A percentile compares a stretch with the other conserved stretches of the same genome.
Conservation (phyloP, 2,329 filamentous ascomycete genomes). For the Chaetothyriales sp. region DNA sequence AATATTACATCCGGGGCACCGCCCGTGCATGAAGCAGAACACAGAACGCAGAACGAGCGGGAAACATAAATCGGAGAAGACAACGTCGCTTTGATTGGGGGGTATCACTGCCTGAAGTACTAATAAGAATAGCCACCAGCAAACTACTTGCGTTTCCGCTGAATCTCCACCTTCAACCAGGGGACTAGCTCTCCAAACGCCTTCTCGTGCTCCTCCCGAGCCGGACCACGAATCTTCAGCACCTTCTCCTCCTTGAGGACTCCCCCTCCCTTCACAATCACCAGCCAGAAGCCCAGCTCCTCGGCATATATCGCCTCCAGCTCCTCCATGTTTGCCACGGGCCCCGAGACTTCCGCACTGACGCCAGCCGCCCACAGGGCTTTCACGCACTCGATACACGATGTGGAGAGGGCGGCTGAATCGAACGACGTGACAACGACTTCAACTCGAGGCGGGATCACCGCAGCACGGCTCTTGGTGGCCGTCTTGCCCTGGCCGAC, state of each 20-base stretch:
- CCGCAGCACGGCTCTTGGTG: constrained; percentile 2
- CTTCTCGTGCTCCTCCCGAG: constrained; percentile 73
- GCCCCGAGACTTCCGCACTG: constrained; percentile 73
- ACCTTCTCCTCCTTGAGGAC: constrained; percentile 42
- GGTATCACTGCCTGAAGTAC: background rate
- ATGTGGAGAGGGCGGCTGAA: constrained; percentile 56
- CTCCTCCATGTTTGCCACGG: constrained; percentile 67
- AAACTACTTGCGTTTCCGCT: background rate
- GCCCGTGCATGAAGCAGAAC: background rate
- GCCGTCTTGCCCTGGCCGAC: background rate
- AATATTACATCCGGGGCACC: background rate
- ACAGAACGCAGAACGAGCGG: no score
- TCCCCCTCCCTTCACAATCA: constrained; percentile 55
- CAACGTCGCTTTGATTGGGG: background rate
- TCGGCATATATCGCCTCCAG: constrained; percentile 53
- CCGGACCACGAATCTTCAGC: constrained; percentile 66
- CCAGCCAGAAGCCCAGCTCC: constrained; percentile 66
- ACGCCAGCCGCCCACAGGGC: constrained; percentile 72
- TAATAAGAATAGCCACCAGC: background rate
- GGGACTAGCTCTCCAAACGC: constrained; percentile 57
- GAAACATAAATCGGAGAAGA: background rate
- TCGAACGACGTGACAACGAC: constrained; percentile 85
- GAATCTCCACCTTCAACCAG: constrained; percentile 67
- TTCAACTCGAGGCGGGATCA: constrained; percentile 46
- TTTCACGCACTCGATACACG: constrained; percentile 63